phyloP scores from a whole-genome alignment of 2,329 filamentous ascomycete species.

The Neonectria coccinea region DNA sequence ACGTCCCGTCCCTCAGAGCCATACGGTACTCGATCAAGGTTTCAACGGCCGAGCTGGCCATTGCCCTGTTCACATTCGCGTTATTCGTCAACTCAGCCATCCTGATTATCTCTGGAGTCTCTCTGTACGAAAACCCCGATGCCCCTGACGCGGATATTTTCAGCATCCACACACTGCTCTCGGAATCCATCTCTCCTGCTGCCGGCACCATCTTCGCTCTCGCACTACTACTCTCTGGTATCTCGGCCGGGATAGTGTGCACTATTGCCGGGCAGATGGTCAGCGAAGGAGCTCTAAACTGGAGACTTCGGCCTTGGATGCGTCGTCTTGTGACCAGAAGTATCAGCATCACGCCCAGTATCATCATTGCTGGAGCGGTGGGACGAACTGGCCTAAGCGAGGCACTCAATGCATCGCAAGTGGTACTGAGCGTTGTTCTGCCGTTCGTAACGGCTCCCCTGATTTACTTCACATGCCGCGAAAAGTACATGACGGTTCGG shows the following conservation, averaged over 20 bases:
- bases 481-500: constrained; percentile 81
- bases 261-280: constrained; percentile 94
- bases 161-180: constrained; percentile 80
- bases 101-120: constrained; percentile 83
- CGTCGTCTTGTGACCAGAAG: constrained; percentile 81
- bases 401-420: constrained; percentile 81
- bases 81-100: constrained; percentile 88
- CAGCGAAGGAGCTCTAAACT: constrained; percentile 82
- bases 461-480: constrained; percentile 85
- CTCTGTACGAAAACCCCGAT: constrained; percentile 72
- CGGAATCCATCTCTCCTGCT: constrained; percentile 74
- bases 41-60: constrained; percentile 75
- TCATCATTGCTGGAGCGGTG: constrained; percentile 85
- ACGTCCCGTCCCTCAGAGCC: constrained; percentile 78
- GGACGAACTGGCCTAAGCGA: constrained; percentile 76
- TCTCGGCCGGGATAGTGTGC: constrained; percentile 87
- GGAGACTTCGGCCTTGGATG: constrained; percentile 81
- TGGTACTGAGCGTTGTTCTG: constrained; percentile 80
- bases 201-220: constrained; percentile 88
- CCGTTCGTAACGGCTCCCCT: constrained; percentile 87
- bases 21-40: constrained; percentile 80
- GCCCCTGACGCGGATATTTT: constrained; percentile 82
- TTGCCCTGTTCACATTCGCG: constrained; percentile 84
- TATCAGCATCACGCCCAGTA: constrained; percentile 84
- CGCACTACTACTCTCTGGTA: constrained; percentile 81